Percentiles rank a stretch among this genome's conserved stretches.
Evolutionary conservation across 495 filamentous ascomycete genomes (phyloP).

Genomic region (Glutinoglossum americanum): DNA sequence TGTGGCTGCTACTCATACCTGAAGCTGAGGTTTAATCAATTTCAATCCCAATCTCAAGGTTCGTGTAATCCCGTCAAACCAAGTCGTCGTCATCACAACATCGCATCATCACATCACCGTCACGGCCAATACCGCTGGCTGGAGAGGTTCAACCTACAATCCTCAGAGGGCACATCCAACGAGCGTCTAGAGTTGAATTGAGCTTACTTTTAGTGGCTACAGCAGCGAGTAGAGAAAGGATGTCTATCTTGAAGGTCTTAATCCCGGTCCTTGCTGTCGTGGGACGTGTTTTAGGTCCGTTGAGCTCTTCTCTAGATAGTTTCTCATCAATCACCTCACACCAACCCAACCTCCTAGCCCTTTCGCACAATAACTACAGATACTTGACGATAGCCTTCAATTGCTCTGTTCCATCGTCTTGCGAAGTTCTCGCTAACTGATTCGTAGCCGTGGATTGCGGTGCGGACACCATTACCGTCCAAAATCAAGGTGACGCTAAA

Average conservation of each 20-base stretch:
- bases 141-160: not conserved
- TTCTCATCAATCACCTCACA: not conserved
- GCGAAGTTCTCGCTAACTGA: not conserved
- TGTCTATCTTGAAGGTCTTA: not conserved
- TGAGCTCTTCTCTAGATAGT: not conserved
- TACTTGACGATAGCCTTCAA: not conserved
- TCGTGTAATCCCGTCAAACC: not conserved
- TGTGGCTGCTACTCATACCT: not conserved
- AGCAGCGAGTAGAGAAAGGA: not conserved
- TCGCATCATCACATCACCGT: not conserved
- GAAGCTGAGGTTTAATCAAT: not conserved
- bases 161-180: not conserved
- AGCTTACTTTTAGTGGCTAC: not conserved
- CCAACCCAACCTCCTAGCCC: not conserved
- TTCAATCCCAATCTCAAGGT: not conserved
- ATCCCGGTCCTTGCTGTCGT: slow-evolving; percentile 1
- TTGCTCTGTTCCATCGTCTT: not conserved
- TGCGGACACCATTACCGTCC: slow-evolving; percentile 32
- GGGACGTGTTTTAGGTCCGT: slow-evolving; percentile 2
- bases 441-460: not conserved
- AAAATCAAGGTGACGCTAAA: slow-evolving; percentile 49
- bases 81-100: not conserved
- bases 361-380: not conserved
- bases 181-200: not conserved
- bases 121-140: not conserved